Evolutionary conservation across 2,329 filamentous ascomycete species (phyloP).

Genomic region (Aspergillus glaucus): DNA sequence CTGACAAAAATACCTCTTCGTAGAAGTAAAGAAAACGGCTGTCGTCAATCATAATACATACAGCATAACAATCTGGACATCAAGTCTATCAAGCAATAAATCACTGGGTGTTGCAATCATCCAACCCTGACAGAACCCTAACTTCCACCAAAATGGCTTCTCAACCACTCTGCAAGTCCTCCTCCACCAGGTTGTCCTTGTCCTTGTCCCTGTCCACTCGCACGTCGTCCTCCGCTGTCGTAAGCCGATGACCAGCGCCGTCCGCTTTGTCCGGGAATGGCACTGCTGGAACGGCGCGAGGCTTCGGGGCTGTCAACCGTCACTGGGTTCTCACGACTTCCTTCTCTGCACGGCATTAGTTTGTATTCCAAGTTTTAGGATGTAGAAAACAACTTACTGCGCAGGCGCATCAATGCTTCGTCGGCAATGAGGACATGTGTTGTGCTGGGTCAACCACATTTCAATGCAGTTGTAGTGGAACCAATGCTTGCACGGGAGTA

Average conservation of each 20-base stretch:
- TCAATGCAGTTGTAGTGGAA: constrained; percentile 80
- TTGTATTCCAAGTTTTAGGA: not conserved
- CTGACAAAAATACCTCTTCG: too few relatives aligned
- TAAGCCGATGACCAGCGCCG: not conserved
- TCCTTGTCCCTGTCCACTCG: constrained; percentile 3
- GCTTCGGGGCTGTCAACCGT: constrained; percentile 13
- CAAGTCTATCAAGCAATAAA: not conserved
- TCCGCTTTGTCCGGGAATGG: constrained; percentile 1
- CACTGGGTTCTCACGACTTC: constrained; percentile 12
- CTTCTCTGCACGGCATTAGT: constrained; percentile 5
- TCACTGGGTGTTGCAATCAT: not conserved
- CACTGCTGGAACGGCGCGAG: constrained; percentile 6
- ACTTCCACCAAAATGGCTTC: constrained; percentile 20
- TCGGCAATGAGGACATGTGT: constrained; percentile 69
- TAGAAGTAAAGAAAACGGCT: not conserved
- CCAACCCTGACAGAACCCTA: not conserved
- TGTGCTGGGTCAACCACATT: constrained; percentile 81
- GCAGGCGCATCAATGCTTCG: constrained; percentile 27
- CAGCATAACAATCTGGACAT: not conserved
- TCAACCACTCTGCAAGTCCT: constrained; percentile 19
- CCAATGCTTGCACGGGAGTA: constrained; percentile 86
- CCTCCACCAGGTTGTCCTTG: constrained; percentile 7
- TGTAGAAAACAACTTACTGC: constrained; percentile 14
- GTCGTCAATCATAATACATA: not conserved
- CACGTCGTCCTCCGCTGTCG: constrained; percentile 3